Base-by-base conservation (phyloP, 495 filamentous ascomycete species). In the Penicillium longicatenatum region DNA sequence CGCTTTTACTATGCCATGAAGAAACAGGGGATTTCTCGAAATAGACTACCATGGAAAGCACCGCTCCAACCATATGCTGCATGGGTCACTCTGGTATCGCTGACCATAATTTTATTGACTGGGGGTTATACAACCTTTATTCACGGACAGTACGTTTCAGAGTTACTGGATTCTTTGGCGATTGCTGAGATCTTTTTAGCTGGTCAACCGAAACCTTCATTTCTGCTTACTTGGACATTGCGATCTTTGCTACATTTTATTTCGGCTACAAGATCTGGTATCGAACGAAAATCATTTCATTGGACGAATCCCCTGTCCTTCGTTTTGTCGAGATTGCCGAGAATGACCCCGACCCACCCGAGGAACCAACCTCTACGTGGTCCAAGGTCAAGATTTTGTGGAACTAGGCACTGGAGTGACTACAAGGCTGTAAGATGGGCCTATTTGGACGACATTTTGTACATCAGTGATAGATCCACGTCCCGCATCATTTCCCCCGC, bases 81-180 rank as follows among this genome's bases (percentile, higher is more conserved):
- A 0, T 85, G 74, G 69, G 59, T 77, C 33, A 65, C 73, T 3
- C 59, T 83, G 7, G 68, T 77, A 21, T 72, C 68, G 43, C 82
- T 84, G 60, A 58, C 61, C 31, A 69, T 84, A 45, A 56, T 65
- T 33, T 65, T 84, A 29, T 67, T 72, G 6, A 76, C 84, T 52
- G 84, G 81, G 52, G 83, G 84, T 20, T 86, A 84, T 60, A 72
- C 73, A 21, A 81, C 83, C 48, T 86, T 86, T 57, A 82, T 82
- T 61, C 75, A 81, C 4, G 72, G 76, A 2, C 67, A 78, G 51
- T 62, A 50, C 29, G 51, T 44, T 17, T 17, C 35, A 1, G 14
- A 41, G 21, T 43, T 48, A 17, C 47, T 42, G n/a, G 29, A n/a
- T 6, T 1, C 5, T 31, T 11, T 49, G n/a, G 8, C n/a, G 16